These are phyloP conservation scores for Atkinsonella texensis DNA, from an alignment of 2,329 filamentous ascomycete genomes.

Conservation along the genomic window DNA sequence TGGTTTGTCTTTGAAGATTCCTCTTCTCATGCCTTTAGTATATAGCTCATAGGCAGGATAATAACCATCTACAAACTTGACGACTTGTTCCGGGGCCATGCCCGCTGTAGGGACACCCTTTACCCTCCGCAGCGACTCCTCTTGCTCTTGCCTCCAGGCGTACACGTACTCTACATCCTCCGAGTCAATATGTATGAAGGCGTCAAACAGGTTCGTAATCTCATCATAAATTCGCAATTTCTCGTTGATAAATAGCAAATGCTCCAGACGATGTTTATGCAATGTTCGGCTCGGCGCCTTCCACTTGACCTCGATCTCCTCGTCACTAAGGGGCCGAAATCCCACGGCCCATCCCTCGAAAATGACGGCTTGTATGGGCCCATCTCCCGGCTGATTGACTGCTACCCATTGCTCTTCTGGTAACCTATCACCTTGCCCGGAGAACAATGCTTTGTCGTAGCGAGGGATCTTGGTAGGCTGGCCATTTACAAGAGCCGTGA, in stretches of 20 bases:
- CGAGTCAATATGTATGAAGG: constrained; percentile 53
- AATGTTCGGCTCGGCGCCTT: constrained; percentile 39
- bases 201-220: constrained; percentile 38
- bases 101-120: constrained; percentile 48
- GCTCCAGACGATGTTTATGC: constrained; percentile 32
- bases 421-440: constrained; percentile 64
- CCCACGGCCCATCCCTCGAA: constrained; percentile 90
- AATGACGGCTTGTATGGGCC: constrained; percentile 52
- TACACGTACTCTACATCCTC: constrained; percentile 67
- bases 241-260: constrained; percentile 39
- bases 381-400: constrained; percentile 39
- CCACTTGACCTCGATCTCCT: constrained; percentile 39
- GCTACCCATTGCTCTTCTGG: constrained; percentile 48
- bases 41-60: constrained; percentile 65
- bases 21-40: constrained; percentile 43
- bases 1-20: constrained; percentile 38
- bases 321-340: constrained; percentile 51
- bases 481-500: constrained; percentile 42
- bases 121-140: constrained; percentile 52
- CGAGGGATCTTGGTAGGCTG: constrained; percentile 48
- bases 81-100: constrained; percentile 74
- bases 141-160: constrained; percentile 72
- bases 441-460: constrained; percentile 75
- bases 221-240: constrained; percentile 33
- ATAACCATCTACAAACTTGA: constrained; percentile 58